Percentiles rank a stretch among this genome's conserved stretches.
These are phyloP conservation scores for Thalia dealbata DNA, from an alignment of 176 grass and related monocot genomes.

Conservation along the genomic window DNA sequence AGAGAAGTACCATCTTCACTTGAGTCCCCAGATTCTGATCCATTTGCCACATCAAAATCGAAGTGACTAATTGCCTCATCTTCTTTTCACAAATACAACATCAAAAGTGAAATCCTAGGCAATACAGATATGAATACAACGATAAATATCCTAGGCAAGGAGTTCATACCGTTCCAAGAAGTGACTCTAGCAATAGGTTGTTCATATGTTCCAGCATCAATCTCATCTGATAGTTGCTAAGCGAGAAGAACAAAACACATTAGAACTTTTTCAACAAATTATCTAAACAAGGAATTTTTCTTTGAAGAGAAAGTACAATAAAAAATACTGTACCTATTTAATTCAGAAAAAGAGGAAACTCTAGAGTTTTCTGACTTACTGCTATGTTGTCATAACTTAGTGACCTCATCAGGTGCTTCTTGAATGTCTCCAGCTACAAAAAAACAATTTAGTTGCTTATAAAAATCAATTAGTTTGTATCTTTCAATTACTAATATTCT, in stretches of 20 bases:
- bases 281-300: neutral
- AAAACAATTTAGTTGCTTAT: neutral
- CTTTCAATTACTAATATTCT: too few relatives aligned
- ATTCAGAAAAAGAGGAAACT: neutral
- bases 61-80: slow-evolving; percentile 44
- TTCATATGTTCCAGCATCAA: slow-evolving; percentile 32
- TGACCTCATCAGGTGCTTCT: slow-evolving; percentile 88
- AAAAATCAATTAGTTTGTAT: neutral
- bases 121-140: neutral
- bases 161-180: slow-evolving; percentile 43
- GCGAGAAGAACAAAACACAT: slow-evolving; percentile 1
- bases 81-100: slow-evolving; percentile 21
- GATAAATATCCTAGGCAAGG: too few relatives aligned
- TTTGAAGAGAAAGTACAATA: neutral
- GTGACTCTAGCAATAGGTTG: slow-evolving; percentile 29
- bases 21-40: slow-evolving; percentile 35
- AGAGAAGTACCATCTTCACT: slow-evolving; percentile 41
- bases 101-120: neutral
- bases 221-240: slow-evolving; percentile 62
- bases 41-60: slow-evolving; percentile 38
- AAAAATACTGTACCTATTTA: neutral
- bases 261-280: neutral
- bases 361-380: slow-evolving; percentile 38
- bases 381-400: slow-evolving; percentile 66
- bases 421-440: slow-evolving; percentile 80